These are phyloP conservation scores for Saraca asoca DNA, from an alignment of 331 rosid genomes.

Conservation along the genomic window DNA sequence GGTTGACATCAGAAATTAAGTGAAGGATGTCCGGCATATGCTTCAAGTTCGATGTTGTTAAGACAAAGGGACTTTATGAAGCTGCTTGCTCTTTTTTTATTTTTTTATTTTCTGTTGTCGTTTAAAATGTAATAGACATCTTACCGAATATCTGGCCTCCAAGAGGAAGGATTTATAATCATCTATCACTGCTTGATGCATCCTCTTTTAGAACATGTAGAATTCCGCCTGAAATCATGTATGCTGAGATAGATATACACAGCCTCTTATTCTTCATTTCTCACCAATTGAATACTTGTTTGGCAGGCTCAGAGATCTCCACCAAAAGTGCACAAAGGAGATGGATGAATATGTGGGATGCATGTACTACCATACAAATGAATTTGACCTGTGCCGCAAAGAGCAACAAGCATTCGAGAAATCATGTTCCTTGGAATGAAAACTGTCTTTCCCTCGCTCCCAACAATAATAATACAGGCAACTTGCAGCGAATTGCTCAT, in stretches of 20 bases:
- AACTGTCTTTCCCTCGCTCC: constrained; percentile 9
- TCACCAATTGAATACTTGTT: constrained; percentile 20
- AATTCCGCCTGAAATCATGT: background rate
- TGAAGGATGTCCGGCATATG: too few species aligned
- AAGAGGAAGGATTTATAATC: background rate
- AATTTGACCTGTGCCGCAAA: constrained; percentile 93
- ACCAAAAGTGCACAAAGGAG: constrained; percentile 88
- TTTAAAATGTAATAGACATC: background rate
- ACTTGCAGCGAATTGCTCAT: constrained; percentile 40
- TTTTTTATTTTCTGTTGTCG: too few species aligned
- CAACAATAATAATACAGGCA: constrained; percentile 45
- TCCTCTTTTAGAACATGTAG: too few species aligned
- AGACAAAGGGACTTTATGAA: too few species aligned
- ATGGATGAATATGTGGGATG: constrained; percentile 92
- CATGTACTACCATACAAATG: constrained; percentile 95
- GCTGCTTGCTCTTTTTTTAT: too few species aligned
- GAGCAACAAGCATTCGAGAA: constrained; percentile 90
- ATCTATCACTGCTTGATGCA: too few species aligned
- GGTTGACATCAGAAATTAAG: too few species aligned
- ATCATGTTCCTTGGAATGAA: constrained; percentile 78
- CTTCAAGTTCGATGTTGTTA: too few species aligned
- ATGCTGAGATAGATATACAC: background rate
- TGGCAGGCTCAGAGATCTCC: constrained; percentile 92
- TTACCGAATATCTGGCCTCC: constrained; percentile 1
- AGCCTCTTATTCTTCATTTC: background rate